A percentile compares a stretch with the other conserved stretches of the same genome.
Evolutionary conservation across 2,329 filamentous ascomycete species (phyloP).

Genomic region (Fonsecaea nubica): DNA sequence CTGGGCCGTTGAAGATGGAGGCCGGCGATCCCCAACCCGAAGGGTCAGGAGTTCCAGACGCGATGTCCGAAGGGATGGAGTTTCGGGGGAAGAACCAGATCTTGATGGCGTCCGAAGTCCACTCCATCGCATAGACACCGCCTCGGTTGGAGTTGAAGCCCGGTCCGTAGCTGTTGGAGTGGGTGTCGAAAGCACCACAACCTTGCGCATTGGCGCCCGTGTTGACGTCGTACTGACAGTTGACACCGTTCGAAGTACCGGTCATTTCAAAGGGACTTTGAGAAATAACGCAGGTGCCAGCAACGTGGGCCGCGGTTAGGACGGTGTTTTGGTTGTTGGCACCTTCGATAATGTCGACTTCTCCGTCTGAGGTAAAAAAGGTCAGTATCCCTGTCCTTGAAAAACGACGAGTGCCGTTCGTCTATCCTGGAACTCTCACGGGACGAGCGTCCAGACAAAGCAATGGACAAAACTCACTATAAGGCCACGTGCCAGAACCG

Average conservation of each 20-base stretch:
- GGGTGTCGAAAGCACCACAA: conserved; percentile 48
- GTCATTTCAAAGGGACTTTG: conserved; percentile 55
- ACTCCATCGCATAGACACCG: conserved; percentile 74
- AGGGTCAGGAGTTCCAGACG: conserved; percentile 50
- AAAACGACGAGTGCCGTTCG: neutral
- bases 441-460: neutral
- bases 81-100: conserved; percentile 67
- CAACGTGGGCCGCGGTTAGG: conserved; percentile 57
- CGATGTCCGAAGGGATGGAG: conserved; percentile 55
- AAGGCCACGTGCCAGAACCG: conserved; percentile 52
- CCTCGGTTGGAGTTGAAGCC: conserved; percentile 55
- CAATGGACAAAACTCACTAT: conserved; percentile 9
- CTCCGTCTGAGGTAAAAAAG: conserved; percentile 43
- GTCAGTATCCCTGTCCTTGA: neutral
- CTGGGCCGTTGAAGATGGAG: conserved; percentile 47
- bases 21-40: conserved; percentile 54
- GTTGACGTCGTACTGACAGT: conserved; percentile 49
- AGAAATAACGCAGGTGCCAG: conserved; percentile 51
- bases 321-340: conserved; percentile 53
- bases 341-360: conserved; percentile 62
- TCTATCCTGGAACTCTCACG: neutral
- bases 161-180: conserved; percentile 53
- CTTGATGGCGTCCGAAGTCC: conserved; percentile 73
- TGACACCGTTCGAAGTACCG: conserved; percentile 50
- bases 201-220: conserved; percentile 47